phyloP scores from a whole-genome alignment of 2,329 filamentous ascomycete species.

The Beauveria varroae region DNA sequence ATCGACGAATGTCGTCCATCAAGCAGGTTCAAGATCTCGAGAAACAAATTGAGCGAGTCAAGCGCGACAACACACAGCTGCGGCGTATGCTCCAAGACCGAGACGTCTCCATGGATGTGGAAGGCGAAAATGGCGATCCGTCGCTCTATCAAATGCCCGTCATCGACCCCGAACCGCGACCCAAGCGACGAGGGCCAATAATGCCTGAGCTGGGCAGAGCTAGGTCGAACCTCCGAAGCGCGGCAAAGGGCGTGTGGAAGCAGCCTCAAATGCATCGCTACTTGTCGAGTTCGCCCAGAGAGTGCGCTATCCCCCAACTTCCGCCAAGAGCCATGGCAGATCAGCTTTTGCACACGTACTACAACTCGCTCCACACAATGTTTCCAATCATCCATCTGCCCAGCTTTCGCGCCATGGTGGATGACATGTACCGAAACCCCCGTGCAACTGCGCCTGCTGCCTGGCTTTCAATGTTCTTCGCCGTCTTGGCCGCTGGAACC shows the following conservation, averaged over 20 bases:
- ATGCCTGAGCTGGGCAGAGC: slow-evolving; percentile 65
- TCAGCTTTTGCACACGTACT: slow-evolving; percentile 67
- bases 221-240: slow-evolving; percentile 62
- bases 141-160: slow-evolving; percentile 52
- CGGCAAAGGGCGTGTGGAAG: slow-evolving; percentile 74
- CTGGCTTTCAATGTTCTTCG: slow-evolving; percentile 76
- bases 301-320: slow-evolving; percentile 52
- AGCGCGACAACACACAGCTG: slow-evolving; percentile 70
- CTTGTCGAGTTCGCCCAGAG: slow-evolving; percentile 39
- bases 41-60: slow-evolving; percentile 75
- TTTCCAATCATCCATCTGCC: slow-evolving; percentile 88
- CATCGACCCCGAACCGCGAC: slow-evolving; percentile 58
- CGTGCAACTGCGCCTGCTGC: slow-evolving; percentile 53
- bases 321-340: slow-evolving; percentile 66
- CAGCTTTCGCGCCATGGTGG: slow-evolving; percentile 67
- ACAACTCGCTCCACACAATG: slow-evolving; percentile 66
- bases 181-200: slow-evolving; percentile 51
- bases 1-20: slow-evolving; percentile 96
- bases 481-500: slow-evolving; percentile 74
- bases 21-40: slow-evolving; percentile 98
- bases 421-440: slow-evolving; percentile 65
- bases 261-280: slow-evolving; percentile 61
- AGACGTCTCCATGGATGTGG: slow-evolving; percentile 42
- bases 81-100: slow-evolving; percentile 53
- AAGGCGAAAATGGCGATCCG: slow-evolving; percentile 41